phyloP scores from a whole-genome alignment of 192 early-diverging fungal genomes.

The Backusella parvicylindrica region DNA sequence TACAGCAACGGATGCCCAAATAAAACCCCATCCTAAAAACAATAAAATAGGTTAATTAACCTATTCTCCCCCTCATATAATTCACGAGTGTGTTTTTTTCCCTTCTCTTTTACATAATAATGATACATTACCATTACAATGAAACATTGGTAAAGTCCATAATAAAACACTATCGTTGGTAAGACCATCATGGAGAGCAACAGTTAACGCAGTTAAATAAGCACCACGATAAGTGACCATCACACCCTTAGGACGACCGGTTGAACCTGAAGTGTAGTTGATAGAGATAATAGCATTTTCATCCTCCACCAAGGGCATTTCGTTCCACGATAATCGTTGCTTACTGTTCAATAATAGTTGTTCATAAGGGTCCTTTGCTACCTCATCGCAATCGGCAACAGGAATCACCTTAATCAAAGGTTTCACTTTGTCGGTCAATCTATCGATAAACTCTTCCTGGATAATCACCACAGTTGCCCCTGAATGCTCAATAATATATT shows the following conservation, averaged over 20 bases:
- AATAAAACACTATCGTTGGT: constrained; percentile 45
- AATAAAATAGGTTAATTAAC: too few relatives aligned
- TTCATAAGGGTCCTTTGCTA: constrained; percentile 45
- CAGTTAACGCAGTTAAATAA: constrained; percentile 46
- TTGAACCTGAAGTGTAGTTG: constrained; percentile 58
- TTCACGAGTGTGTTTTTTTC: too few relatives aligned
- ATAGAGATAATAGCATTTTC: constrained; percentile 49
- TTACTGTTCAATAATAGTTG: constrained; percentile 31
- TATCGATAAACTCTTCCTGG: constrained; percentile 39
- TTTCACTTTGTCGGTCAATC: constrained; percentile 13
- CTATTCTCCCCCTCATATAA: too few relatives aligned
- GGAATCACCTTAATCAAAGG: neutral
- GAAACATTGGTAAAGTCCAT: constrained; percentile 57
- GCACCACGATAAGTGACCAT: constrained; percentile 50
- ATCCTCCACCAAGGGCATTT: constrained; percentile 41
- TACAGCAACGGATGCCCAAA: constrained; percentile 16
- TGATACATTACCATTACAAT: constrained; percentile 45
- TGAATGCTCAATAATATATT: constrained; percentile 54
- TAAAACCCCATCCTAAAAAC: constrained; percentile 34
- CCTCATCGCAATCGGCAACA: constrained; percentile 23
- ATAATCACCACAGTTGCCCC: constrained; percentile 46
- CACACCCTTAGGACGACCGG: constrained; percentile 57
- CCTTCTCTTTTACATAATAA: neutral
- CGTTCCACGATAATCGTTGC: constrained; percentile 27
- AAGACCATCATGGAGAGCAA: constrained; percentile 41